Evolutionary conservation across 495 filamentous ascomycete genomes (phyloP), one percentile per base, ranked within the genome.

Genomic region (Melanomma pulvis-pyrius): DNA sequence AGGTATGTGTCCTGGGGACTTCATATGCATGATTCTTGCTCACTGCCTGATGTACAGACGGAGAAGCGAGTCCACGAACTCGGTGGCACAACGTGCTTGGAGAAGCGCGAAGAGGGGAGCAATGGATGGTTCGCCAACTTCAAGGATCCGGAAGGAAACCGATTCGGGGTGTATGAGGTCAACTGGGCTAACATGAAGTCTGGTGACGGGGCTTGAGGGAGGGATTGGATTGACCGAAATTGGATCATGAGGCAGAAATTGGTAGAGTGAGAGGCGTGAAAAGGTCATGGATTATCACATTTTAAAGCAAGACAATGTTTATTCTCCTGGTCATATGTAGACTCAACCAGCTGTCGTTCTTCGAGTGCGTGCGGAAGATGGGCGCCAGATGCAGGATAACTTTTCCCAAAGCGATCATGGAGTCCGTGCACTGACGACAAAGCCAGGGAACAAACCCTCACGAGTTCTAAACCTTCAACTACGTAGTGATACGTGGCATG

Each of bases 121-220:
- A 67, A 44, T 50, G 68, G 68, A 5, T 70, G 68, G 68, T 70
- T 66, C 55, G 51, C 59, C 12, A 70, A 70, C 26, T 67, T 66
- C 39, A 55, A 47, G 44, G 68, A 70, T 67, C 52, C 53, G 5
- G 68, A 66, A 44, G 68, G 68, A 0, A 70, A 70, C 29, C 39
- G 68, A 26, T 70, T 70, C 32, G 68, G 62, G 3, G 52, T 63
- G 0, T 70, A 66, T 59, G 62, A 70, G 44, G 44, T 49, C 26
- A 67, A 44, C 17, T 44, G 39, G 39, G 39, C 39, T 1, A 30
- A 28, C 2, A 26, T 26, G 21, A 41, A 22, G 29, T 32, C 8
- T 11, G 34, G 19, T 26, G 9, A 19, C 1, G 41, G 12, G 25
- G 26, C 25, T 21, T 46, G 25, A 15, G 13, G 39, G n/a, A 44